A percentile compares a stretch with the other conserved stretches of the same genome.
These are phyloP conservation scores for Backusella mclennaniae DNA, from an alignment of 192 early-diverging fungal species.

Conservation along the genomic window DNA sequence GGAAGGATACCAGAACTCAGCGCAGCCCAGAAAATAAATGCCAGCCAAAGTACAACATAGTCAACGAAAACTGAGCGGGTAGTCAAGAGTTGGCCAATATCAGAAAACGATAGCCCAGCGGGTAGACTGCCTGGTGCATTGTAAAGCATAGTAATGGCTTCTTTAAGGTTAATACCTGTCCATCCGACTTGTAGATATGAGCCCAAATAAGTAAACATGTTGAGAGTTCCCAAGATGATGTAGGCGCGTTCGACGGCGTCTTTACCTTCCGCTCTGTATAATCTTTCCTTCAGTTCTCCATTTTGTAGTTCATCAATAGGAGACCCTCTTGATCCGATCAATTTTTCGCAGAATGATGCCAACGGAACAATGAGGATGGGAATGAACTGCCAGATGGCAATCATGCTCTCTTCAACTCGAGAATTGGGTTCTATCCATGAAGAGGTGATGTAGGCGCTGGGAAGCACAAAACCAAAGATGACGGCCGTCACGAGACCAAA, in stretches of 20 bases:
- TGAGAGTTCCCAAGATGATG: slow-evolving; percentile 14
- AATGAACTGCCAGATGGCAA: background rate
- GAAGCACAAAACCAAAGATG: background rate
- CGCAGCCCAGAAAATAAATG: slow-evolving; percentile 12
- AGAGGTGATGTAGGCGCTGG: background rate
- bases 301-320: background rate
- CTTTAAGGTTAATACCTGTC: slow-evolving; percentile 11
- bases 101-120: background rate
- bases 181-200: background rate
- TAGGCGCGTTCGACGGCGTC: slow-evolving; percentile 7
- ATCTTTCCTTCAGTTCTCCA: background rate
- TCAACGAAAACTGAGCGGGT: slow-evolving; percentile 10
- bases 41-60: background rate
- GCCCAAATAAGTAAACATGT: slow-evolving; percentile 13
- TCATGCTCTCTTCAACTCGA: background rate
- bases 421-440: background rate
- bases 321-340: background rate
- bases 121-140: background rate
- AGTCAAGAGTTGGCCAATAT: slow-evolving; percentile 6
- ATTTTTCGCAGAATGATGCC: background rate
- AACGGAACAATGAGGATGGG: slow-evolving; percentile 4
- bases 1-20: background rate
- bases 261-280: slow-evolving; percentile 16
- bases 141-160: slow-evolving; percentile 5
- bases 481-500: background rate